Evolutionary conservation across 352 stramenopile species (phyloP), one percentile per base, ranked within the genome.

Genomic region (Phytophthora pseudosyringae): DNA sequence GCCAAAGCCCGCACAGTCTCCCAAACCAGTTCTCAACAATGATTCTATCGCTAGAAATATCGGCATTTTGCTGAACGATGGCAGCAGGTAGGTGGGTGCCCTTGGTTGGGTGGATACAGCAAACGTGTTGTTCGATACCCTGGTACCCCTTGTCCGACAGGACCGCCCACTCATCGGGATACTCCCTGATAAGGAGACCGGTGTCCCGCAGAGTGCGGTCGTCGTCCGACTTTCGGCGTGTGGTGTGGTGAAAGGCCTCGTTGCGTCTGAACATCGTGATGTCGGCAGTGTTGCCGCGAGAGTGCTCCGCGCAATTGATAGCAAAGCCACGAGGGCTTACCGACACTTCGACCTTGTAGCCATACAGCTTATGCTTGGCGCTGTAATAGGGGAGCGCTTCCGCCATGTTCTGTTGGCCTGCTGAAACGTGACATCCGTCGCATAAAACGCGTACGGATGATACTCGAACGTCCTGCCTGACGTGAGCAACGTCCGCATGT

Each of bases 1-100:
- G 32, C 33, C 54, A 63, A 28, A 61, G 43, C 6, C 31, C 8
- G 26, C 43, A 62, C 5, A 54, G 33, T 3, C 32, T 16, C 15
- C 54, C 43, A 54, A 62, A 50, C 28, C 36, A 59, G n/a, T 59
- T 59, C 33, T 62, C 32, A 15, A 62, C 43, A 4, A 54, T 50
- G n/a, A 46, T 29, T n/a, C 16, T 46, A 15, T 29, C n/a, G 39
- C 9, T 29, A n/a, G n/a, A n/a, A n/a, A n/a, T n/a, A n/a, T n/a
- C n/a, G n/a, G n/a, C n/a, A n/a, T n/a, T n/a, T n/a, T n/a, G n/a
- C n/a, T n/a, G n/a, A n/a, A n/a, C n/a, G n/a, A n/a, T n/a, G n/a
- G n/a, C n/a, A n/a, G n/a, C n/a, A n/a, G n/a, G n/a, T n/a, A n/a
- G n/a, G n/a, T n/a, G n/a, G n/a, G n/a, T n/a, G n/a, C n/a, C n/a